Evolutionary conservation across 2,329 filamentous ascomycete genomes (phyloP), one percentile per base, ranked within the genome.

Genomic region (Diplodia intermedia): DNA sequence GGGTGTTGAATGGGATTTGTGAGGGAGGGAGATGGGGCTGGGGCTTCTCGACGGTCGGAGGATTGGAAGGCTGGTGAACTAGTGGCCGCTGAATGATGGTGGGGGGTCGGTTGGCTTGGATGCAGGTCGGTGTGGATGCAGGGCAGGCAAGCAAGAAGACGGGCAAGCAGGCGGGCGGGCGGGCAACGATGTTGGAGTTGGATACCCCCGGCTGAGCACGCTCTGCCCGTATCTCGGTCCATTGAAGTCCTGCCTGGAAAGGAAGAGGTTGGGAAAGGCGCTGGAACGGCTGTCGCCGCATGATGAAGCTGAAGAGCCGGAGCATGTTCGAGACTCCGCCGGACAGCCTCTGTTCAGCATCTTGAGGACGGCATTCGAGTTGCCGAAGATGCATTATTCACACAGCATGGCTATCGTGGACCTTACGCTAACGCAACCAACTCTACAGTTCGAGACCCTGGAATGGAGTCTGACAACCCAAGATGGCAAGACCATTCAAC

Each of bases 391-490:
- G 40, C 26, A 33, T 38, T 69, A 50, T 43, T 26, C 36, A 15
- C 15, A 5, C 68, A 1, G 12, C 20, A 20, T 8, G 26, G 4
- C 6, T 18, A 6, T 31, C 8, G 52, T 18, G 26, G 23, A 53
- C 26, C 18, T 20, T 9, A 33, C 26, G 68, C 65, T 65, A 31
- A 54, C 38, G 23, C 23, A n/a, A n/a, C 15, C 33, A 4, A 18
- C 15, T n/a, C 33, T 6, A 15, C 73, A 89, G 83, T 98, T 97
- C 79, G 89, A 93, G 82, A 99, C 95, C 43, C 87, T 90, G 68
- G 91, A 94, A 83, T 99, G 94, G 94, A 95, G 90, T 76, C 82
- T 99, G 73, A 88, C 90, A 77, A 88, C 87, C 70, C 84, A 86
- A 70, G 86, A 88, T 74, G 87, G 87, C 52, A 83, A 83, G 63